phyloP scores from a whole-genome alignment of 2,329 filamentous ascomycete genomes.

The Aspergillus hortae region DNA sequence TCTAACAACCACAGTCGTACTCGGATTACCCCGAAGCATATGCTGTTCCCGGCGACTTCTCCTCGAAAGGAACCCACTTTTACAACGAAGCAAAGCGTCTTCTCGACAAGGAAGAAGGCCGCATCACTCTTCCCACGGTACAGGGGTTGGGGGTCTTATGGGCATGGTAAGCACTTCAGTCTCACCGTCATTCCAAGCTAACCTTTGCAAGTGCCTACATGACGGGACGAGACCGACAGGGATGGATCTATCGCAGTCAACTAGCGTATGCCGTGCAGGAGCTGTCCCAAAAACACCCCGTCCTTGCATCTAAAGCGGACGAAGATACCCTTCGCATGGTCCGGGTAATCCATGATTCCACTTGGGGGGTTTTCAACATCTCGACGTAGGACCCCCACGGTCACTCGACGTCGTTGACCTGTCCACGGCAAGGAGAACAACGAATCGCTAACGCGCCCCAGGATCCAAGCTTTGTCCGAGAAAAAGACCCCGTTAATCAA shows the following conservation, averaged over 20 bases:
- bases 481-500: constrained; percentile 17
- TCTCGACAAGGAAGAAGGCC: constrained; percentile 28
- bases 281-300: constrained; percentile 13
- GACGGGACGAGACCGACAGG: constrained; percentile 30
- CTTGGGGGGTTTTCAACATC: constrained; percentile 26
- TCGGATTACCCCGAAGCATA: constrained; percentile 25
- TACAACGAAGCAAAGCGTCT: constrained; percentile 31
- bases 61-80: constrained; percentile 27
- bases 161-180: constrained; percentile 21
- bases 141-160: constrained; percentile 31
- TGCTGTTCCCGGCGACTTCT: constrained; percentile 14
- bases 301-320: constrained; percentile 11
- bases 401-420: neutral
- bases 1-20: constrained; percentile 19
- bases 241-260: constrained; percentile 27
- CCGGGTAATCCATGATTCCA: constrained; percentile 13
- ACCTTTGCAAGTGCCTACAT: constrained; percentile 23
- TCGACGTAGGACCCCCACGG: constrained; percentile 18
- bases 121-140: constrained; percentile 26
- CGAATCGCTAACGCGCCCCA: constrained; percentile 11
- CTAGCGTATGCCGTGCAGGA: constrained; percentile 23
- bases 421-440: neutral
- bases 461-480: constrained; percentile 18
- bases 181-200: neutral
- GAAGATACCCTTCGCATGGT: constrained; percentile 12